Evolutionary conservation across 495 filamentous ascomycete species (phyloP), one percentile per base, ranked within the genome.

Genomic region (Daldinia childiae): DNA sequence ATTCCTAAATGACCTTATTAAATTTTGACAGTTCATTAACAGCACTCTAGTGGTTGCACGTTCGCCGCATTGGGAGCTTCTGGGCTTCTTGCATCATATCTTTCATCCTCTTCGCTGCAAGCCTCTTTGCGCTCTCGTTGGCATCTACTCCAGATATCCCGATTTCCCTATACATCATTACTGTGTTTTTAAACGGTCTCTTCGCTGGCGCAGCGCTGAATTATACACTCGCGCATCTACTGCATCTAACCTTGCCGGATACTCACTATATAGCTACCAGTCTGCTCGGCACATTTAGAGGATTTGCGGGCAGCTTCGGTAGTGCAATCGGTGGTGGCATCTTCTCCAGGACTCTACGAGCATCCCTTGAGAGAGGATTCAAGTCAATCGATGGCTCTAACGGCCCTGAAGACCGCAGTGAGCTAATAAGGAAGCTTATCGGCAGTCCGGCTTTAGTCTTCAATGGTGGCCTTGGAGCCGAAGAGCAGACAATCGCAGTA

Each of bases 311-410:
- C 3, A 88, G 85, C 62, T 94, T 93, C 68, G 92, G 92, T 1
- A 90, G 89, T 14, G 89, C 91, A 0, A 90, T 93, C 19, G 92
- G 92, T 6, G 92, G 92, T 1, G 92, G 92, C 0, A 82, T 92
- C 32, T 95, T 94, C 74, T 80, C 83, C 9, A 85, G 92, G 3
- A 80, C 86, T 6, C 74, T 94, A 45, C 83, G 86, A n/a, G 73
- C 57, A 1, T 76, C 81, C 1, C 79, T 95, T 0, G 82, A 85
- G 36, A 74, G 76, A 0, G 89, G 90, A 0, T 92, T 93, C 69
- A 26, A 41, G 11, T 52, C 30, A 5, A 73, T 83, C 15, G 81
- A 87, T 4, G 84, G 83, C 24, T 64, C 60, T 0, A 75, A 66
- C 8, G 24, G 52, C 8, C 59, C 75, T 9, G 84, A 89, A 29